Conservation (phyloP, 2,329 filamentous ascomycete species). For the Xylariaceae sp. region DNA sequence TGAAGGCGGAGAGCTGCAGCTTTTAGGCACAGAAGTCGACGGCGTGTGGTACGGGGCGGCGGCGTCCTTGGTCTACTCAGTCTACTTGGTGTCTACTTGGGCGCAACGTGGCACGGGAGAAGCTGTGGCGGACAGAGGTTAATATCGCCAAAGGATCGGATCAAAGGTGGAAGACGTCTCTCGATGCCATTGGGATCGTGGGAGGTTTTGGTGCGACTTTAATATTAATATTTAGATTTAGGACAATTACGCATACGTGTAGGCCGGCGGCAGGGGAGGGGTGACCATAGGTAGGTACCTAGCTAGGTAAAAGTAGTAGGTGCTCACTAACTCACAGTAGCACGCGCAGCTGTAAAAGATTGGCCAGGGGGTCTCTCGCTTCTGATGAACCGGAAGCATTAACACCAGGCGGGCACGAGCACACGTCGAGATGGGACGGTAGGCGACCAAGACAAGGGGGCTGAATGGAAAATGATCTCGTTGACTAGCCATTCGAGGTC, state of each 20-base stretch:
- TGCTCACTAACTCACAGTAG: conserved; percentile 26
- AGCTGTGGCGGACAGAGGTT: conserved; percentile 27
- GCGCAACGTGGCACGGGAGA: conserved; percentile 26
- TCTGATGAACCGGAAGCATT: conserved; percentile 23
- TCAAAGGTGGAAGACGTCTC: conserved; percentile 28
- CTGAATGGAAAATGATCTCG: conserved; percentile 8
- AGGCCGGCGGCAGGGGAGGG: conserved; percentile 27
- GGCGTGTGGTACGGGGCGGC: conserved; percentile 30
- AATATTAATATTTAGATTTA: conserved; percentile 36
- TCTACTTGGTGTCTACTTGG: conserved; percentile 27
- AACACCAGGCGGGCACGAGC: conserved; percentile 30
- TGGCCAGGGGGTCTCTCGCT: conserved; percentile 29
- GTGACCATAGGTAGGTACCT: conserved; percentile 18
- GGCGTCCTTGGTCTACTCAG: conserved; percentile 25
- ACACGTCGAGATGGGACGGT: conserved; percentile 14
- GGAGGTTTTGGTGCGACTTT: conserved; percentile 36
- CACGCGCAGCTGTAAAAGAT: no score
- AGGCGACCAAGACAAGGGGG: conserved; percentile 10
- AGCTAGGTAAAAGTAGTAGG: conserved; percentile 22
- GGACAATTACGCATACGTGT: conserved; percentile 26
- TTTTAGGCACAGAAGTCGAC: conserved; percentile 31
- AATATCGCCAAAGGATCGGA: conserved; percentile 27
- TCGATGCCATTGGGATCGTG: conserved; percentile 29
- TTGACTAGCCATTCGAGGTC: conserved; percentile 13
- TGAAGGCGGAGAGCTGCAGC: conserved; percentile 45